These are phyloP conservation scores for Cudoniella acicularis DNA, from an alignment of 495 filamentous ascomycete species.

Conservation along the genomic window DNA sequence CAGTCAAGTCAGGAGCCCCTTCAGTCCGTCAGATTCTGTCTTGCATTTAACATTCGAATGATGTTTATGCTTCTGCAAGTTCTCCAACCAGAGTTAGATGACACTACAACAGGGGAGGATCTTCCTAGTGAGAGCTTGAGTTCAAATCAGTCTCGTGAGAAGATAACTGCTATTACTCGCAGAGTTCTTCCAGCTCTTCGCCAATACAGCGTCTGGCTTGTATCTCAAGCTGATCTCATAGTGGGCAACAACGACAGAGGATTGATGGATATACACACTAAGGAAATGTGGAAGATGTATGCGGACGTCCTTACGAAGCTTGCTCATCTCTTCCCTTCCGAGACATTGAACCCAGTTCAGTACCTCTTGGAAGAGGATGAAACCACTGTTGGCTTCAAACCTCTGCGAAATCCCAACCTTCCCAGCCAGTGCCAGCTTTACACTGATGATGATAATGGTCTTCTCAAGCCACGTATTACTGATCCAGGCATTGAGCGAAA, in stretches of 20 bases:
- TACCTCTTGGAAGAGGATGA: conserved; percentile 79
- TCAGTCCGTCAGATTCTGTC: conserved; percentile 65
- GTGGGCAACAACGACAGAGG: conserved; percentile 51
- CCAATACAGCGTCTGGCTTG: conserved; percentile 72
- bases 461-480: conserved; percentile 51
- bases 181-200: conserved; percentile 67
- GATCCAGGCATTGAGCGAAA: conserved; percentile 53
- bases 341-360: conserved; percentile 51
- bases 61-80: conserved; percentile 74
- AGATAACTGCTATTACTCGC: conserved; percentile 58
- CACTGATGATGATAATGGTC: conserved; percentile 29
- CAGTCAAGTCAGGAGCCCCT: conserved; percentile 19
- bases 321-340: conserved; percentile 54
- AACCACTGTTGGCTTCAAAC: conserved; percentile 69
- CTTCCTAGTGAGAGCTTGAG: conserved; percentile 31
- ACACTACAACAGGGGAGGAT: conserved; percentile 46
- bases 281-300: conserved; percentile 70
- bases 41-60: conserved; percentile 78
- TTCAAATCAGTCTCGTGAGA: conserved; percentile 40
- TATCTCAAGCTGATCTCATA: conserved; percentile 46
- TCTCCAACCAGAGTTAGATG: conserved; percentile 63
- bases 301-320: conserved; percentile 63
- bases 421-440: conserved; percentile 26
- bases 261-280: conserved; percentile 53
- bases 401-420: conserved; percentile 47